phyloP scores from a whole-genome alignment of 73 alveolate genomes.

The Paramecium sonneborni region DNA sequence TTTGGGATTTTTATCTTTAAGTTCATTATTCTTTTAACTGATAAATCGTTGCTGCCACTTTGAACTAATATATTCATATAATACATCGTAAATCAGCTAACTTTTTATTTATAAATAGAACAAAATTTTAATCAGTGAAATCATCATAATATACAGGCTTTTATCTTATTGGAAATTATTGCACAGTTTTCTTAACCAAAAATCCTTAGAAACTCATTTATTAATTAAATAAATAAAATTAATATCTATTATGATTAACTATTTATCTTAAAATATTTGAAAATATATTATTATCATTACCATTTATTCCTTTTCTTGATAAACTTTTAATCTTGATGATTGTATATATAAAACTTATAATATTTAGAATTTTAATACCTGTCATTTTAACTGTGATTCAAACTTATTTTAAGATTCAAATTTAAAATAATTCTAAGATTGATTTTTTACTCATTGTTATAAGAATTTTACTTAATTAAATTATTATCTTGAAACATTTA shows the following conservation, averaged over 20 bases:
- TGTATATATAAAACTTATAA: too few relatives aligned
- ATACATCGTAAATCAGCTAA: slow-evolving; percentile 4
- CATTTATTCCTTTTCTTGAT: too few relatives aligned
- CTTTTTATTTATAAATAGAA: background rate
- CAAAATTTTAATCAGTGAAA: background rate
- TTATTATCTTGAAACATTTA: too few relatives aligned
- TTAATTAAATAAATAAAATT: background rate
- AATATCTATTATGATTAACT: background rate
- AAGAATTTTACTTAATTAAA: too few relatives aligned
- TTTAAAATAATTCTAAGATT: too few relatives aligned
- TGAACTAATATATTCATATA: background rate
- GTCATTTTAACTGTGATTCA: too few relatives aligned
- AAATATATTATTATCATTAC: too few relatives aligned
- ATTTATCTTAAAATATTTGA: too few relatives aligned
- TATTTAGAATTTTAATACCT: too few relatives aligned
- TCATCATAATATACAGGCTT: slow-evolving; percentile 19
- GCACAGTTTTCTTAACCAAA: slow-evolving; percentile 12
- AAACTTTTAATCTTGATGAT: too few relatives aligned
- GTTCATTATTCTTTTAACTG: slow-evolving; percentile 4
- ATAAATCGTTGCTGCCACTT: slow-evolving; percentile 31
- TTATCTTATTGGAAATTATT: background rate
- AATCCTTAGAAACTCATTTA: slow-evolving; percentile 25
- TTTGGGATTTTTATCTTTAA: background rate
- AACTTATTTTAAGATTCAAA: too few relatives aligned
- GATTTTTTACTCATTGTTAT: too few relatives aligned